Conservation (phyloP, 2,329 filamentous ascomycete species). For the Pseudogymnoascus sp. region DNA sequence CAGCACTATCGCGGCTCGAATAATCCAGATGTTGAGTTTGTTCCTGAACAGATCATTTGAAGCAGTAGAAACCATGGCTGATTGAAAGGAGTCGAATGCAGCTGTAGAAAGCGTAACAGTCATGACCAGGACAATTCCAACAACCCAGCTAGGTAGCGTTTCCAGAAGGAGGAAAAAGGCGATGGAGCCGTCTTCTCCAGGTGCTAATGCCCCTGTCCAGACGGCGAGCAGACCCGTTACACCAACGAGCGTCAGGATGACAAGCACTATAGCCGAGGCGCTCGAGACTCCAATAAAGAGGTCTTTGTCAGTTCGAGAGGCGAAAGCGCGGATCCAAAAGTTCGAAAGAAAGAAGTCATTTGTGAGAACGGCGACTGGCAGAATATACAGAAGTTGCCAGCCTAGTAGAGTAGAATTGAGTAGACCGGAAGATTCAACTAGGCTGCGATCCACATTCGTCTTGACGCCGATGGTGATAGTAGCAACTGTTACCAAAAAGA, state of each 20-base stretch:
- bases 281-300: conserved; percentile 66
- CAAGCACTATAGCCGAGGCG: conserved; percentile 54
- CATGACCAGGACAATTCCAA: conserved; percentile 75
- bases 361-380: conserved; percentile 70
- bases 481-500: conserved; percentile 63
- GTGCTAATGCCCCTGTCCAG: conserved; percentile 63
- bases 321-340: conserved; percentile 79
- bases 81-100: conserved; percentile 73
- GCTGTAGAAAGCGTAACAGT: conserved; percentile 67
- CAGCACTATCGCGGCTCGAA: conserved; percentile 59
- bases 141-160: conserved; percentile 68
- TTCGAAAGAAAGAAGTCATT: conserved; percentile 82
- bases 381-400: conserved; percentile 80
- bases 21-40: conserved; percentile 64
- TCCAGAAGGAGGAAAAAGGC: conserved; percentile 69
- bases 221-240: conserved; percentile 65
- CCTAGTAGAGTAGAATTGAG: conserved; percentile 63
- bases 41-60: conserved; percentile 83
- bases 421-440: conserved; percentile 61
- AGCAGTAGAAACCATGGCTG: conserved; percentile 75
- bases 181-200: conserved; percentile 56
- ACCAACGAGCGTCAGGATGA: conserved; percentile 66
- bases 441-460: conserved; percentile 59
- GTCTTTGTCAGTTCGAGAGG: conserved; percentile 69
- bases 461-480: conserved; percentile 70